Evolutionary conservation across 2,329 filamentous ascomycete species (phyloP).

Genomic region (Pseudogymnoascus sp.): DNA sequence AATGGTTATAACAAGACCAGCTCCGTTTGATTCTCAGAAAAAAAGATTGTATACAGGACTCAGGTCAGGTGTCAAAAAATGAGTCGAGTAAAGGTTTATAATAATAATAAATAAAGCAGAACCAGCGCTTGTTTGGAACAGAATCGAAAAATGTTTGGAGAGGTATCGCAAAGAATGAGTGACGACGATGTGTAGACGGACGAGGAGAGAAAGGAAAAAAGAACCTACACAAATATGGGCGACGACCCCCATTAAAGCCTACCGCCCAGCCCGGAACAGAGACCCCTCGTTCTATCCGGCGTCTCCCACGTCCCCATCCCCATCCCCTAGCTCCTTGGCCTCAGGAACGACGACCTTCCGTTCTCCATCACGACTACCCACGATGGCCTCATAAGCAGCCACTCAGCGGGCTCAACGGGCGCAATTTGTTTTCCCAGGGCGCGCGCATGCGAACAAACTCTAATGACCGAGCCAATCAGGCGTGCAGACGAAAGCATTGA

Average conservation of each 20-base stretch:
- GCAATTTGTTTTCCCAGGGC: conserved; percentile 1
- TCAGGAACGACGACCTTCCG: conserved; percentile 1
- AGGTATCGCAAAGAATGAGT: conserved; percentile 12
- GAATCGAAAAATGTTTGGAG: conserved; percentile 9
- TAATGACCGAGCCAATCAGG: neutral
- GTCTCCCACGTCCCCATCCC: neutral
- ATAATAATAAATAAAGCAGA: conserved; percentile 3
- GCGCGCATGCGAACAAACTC: neutral
- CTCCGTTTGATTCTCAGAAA: neutral
- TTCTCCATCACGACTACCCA: neutral
- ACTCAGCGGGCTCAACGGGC: neutral
- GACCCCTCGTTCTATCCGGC: neutral
- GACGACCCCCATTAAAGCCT: neutral
- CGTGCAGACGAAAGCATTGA: neutral
- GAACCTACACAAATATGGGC: conserved; percentile 17
- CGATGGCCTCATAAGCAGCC: neutral
- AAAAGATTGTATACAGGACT: conserved; percentile 3
- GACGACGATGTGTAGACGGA: conserved; percentile 9
- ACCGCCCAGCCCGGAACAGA: neutral
- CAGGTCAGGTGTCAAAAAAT: neutral
- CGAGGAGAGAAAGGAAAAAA: conserved; percentile 14
- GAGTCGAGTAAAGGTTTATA: conserved; percentile 1
- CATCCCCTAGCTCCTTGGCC: neutral
- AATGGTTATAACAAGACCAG: conserved; percentile 1
- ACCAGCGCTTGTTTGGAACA: conserved; percentile 8